Percentiles rank a stretch among this genome's conserved stretches.
Evolutionary conservation across 345 rosid genomes (phyloP).

Genomic region (Aquilaria yunnanensis): DNA sequence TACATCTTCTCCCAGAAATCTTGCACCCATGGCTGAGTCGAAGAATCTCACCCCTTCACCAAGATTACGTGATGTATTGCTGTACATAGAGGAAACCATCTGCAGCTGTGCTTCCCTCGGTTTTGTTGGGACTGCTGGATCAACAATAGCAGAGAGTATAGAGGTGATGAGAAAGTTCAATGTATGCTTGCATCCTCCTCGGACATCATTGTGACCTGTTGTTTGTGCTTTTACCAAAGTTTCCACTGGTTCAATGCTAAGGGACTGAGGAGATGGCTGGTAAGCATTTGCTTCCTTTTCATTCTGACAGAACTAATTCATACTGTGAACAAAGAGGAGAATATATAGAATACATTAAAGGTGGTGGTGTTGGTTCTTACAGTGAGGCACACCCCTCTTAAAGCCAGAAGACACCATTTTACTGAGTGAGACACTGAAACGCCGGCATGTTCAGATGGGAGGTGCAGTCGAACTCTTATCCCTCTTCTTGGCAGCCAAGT

Average conservation of each 20-base stretch:
- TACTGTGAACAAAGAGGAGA: no score
- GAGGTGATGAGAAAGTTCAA: conserved; percentile 63
- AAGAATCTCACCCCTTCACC: conserved; percentile 37
- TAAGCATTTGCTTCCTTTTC: no score
- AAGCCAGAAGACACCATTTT: no score
- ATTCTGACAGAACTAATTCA: no score
- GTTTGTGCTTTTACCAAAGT: neutral
- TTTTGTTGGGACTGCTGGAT: conserved; percentile 85
- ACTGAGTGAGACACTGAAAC: no score
- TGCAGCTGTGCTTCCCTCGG: conserved; percentile 98
- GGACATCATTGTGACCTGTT: conserved; percentile 4
- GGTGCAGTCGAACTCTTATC: no score
- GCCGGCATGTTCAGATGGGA: no score
- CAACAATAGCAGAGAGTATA: conserved; percentile 81
- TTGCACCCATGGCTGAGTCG: conserved; percentile 20
- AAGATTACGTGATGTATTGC: conserved; percentile 44
- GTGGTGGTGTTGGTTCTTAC: no score
- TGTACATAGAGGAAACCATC: conserved; percentile 72
- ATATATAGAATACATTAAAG: no score
- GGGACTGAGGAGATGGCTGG: neutral
- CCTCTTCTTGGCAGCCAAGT: no score
- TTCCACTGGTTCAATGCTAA: neutral
- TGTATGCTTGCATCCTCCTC: conserved; percentile 27
- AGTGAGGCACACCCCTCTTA: no score
- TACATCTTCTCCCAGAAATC: conserved; percentile 29